A percentile compares a stretch with the other conserved stretches of the same genome.
Evolutionary conservation across 805 yeast species (phyloP).

Genomic region (Cyberlindnera euphorbiiphila): DNA sequence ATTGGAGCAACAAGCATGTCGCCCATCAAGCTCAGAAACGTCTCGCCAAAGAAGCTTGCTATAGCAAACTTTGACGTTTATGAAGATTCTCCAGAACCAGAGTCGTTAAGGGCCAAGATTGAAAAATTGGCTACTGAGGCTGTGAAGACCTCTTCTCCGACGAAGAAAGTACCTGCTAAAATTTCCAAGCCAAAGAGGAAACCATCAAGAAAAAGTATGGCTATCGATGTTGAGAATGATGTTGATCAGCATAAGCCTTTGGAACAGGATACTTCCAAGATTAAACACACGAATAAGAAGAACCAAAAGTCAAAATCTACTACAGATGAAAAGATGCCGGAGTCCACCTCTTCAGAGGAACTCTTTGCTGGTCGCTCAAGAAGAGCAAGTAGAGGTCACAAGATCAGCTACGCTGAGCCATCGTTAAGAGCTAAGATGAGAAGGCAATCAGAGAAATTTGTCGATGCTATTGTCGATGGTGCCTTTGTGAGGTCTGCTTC

Average conservation of each 20-base stretch:
- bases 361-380: constrained; percentile 36
- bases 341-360: constrained; percentile 19
- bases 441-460: constrained; percentile 53
- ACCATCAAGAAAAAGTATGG: no score
- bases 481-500: constrained; percentile 10
- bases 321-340: constrained; percentile 40
- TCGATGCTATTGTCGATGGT: constrained; percentile 49
- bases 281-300: constrained; percentile 30
- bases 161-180: neutral
- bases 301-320: constrained; percentile 28
- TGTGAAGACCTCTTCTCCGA: constrained; percentile 7
- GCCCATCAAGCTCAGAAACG: constrained; percentile 19
- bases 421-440: constrained; percentile 67
- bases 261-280: constrained; percentile 20
- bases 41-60: constrained; percentile 16
- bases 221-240: constrained; percentile 20
- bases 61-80: constrained; percentile 19
- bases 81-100: constrained; percentile 21
- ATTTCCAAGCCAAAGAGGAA: constrained; percentile 1
- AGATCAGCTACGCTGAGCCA: constrained; percentile 64
- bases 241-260: constrained; percentile 24
- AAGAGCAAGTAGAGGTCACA: constrained; percentile 43
- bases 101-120: constrained; percentile 14
- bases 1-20: constrained; percentile 23
- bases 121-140: constrained; percentile 20